Percentiles rank a stretch among this genome's conserved stretches.
phyloP scores from a whole-genome alignment of 345 rosid species.

The Corchorus capsularis region DNA sequence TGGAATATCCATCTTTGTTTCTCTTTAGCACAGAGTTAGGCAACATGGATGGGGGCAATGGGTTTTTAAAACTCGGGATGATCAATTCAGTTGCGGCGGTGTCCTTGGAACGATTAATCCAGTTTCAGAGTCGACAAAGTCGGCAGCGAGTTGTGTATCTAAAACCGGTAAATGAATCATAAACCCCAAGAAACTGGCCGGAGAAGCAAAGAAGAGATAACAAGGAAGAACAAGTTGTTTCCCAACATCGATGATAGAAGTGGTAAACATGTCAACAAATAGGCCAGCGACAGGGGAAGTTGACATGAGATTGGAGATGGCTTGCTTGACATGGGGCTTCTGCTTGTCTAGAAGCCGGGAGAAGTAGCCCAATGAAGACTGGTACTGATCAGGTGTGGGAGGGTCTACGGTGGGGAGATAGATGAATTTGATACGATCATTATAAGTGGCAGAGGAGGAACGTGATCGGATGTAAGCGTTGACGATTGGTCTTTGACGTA shows the following conservation, averaged over 20 bases:
- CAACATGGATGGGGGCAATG: slow-evolving; percentile 26
- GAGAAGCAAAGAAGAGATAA: slow-evolving; percentile 40
- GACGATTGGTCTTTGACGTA: slow-evolving; percentile 21
- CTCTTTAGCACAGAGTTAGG: slow-evolving; percentile 30
- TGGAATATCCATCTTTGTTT: slow-evolving; percentile 27
- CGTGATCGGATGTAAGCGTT: slow-evolving; percentile 27
- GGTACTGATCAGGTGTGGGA: slow-evolving; percentile 29
- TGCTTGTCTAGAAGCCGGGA: slow-evolving; percentile 27
- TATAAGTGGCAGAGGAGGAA: not conserved
- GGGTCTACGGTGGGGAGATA: slow-evolving; percentile 29
- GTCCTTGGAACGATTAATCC: slow-evolving; percentile 21
- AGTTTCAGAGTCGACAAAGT: slow-evolving; percentile 24
- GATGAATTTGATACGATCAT: slow-evolving; percentile 25
- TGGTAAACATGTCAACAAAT: slow-evolving; percentile 42
- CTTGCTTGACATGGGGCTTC: slow-evolving; percentile 29
- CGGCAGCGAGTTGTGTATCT: slow-evolving; percentile 24
- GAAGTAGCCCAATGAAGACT: slow-evolving; percentile 24
- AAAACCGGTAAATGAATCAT: slow-evolving; percentile 28
- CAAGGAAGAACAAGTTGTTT: slow-evolving; percentile 32
- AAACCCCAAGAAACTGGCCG: slow-evolving; percentile 39
- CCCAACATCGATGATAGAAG: slow-evolving; percentile 41
- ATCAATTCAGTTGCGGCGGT: not conserved
- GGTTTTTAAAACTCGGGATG: slow-evolving; percentile 34
- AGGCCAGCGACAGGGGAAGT: slow-evolving; percentile 25
- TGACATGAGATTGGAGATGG: slow-evolving; percentile 22